These are phyloP conservation scores for Colletotrichum limetticola DNA, from an alignment of 2,329 filamentous ascomycete genomes.

Conservation along the genomic window DNA sequence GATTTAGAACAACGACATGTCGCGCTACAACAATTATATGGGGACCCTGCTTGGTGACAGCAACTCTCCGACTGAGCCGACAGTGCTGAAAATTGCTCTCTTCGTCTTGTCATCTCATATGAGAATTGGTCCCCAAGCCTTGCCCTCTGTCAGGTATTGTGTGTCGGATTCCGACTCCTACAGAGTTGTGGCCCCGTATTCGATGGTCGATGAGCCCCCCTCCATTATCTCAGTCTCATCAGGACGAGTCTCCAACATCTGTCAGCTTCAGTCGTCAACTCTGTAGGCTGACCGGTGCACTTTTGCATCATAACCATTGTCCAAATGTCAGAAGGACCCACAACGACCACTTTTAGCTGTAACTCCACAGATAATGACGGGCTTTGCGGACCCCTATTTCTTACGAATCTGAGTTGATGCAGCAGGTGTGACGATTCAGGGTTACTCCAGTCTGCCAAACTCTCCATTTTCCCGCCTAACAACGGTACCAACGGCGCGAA, in stretches of 20 bases:
- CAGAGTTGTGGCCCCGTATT: background rate
- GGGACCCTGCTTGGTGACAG: conserved; percentile 9
- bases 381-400: background rate
- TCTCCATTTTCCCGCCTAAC: background rate
- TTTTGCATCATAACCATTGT: conserved; percentile 18
- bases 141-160: background rate
- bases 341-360: background rate
- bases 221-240: background rate
- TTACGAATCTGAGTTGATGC: background rate
- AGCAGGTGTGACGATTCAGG: background rate
- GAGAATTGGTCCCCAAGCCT: background rate
- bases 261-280: background rate
- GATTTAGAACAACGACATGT: background rate
- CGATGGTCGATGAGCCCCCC: background rate
- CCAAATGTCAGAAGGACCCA: background rate
- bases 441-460: background rate
- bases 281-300: background rate
- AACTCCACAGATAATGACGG: background rate
- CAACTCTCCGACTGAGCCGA: conserved; percentile 10
- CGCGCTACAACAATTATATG: conserved; percentile 4
- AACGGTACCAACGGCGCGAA: conserved; percentile 11
- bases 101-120: background rate
- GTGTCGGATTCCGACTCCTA: conserved; percentile 5
- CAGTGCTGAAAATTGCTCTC: background rate
- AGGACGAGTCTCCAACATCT: background rate